Conservation (phyloP, 441 rosid genomes). For the Omphalea diandra region DNA sequence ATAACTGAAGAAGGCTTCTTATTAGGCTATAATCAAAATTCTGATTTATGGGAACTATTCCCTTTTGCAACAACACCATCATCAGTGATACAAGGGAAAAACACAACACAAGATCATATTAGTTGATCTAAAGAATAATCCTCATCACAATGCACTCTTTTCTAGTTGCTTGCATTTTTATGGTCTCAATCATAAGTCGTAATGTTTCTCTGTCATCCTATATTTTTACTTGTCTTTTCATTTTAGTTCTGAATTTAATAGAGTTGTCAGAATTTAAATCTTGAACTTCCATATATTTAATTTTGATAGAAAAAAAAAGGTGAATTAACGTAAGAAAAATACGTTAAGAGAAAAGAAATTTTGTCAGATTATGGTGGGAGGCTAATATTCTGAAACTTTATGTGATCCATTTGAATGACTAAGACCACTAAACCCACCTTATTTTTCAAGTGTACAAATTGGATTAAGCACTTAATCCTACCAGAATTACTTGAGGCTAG, state of each 20-base stretch:
- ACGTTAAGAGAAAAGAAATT: too few relatives aligned
- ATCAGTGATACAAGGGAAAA: neutral
- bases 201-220: too few relatives aligned
- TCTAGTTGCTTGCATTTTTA: neutral
- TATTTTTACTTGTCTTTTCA: too few relatives aligned
- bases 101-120: neutral
- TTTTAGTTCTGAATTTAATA: too few relatives aligned
- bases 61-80: neutral
- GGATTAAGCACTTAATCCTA: constrained; percentile 29
- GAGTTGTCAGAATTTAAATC: too few relatives aligned
- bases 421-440: constrained; percentile 33
- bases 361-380: neutral
- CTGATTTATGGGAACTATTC: neutral
- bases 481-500: constrained; percentile 30
- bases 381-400: neutral
- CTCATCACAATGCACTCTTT: neutral
- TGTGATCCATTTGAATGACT: constrained; percentile 21
- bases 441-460: constrained; percentile 25
- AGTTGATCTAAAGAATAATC: neutral
- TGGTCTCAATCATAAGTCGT: too few relatives aligned
- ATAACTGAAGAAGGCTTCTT: neutral
- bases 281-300: too few relatives aligned
- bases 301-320: too few relatives aligned
- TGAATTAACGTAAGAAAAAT: too few relatives aligned
- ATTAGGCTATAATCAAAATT: neutral